Evolutionary conservation across 805 yeast genomes (phyloP).

Genomic region (Saccharomyces kudriavzevii): DNA sequence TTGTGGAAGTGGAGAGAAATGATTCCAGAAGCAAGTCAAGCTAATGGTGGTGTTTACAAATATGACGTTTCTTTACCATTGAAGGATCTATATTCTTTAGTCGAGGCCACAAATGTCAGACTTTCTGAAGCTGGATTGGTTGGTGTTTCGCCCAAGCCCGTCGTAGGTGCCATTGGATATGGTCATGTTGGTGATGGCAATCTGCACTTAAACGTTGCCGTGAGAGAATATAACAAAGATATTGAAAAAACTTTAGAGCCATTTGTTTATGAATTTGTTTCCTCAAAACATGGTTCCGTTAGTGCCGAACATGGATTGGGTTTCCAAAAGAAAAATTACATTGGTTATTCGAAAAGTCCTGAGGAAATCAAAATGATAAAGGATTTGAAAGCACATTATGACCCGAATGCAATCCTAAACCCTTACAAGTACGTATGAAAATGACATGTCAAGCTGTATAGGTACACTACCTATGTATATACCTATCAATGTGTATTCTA

Average conservation of each 20-base stretch:
- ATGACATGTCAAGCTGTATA: constrained; percentile 23
- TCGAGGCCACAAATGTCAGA: constrained; percentile 63
- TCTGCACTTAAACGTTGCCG: constrained; percentile 87
- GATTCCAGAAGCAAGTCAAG: constrained; percentile 80
- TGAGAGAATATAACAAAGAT: constrained; percentile 67
- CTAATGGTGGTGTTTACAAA: constrained; percentile 91
- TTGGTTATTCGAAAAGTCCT: constrained; percentile 74
- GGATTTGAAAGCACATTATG: constrained; percentile 70
- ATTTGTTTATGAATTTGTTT: constrained; percentile 87
- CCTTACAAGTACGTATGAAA: constrained; percentile 83
- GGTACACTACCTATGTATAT: constrained; percentile 1
- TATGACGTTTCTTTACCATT: constrained; percentile 93
- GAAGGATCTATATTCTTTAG: constrained; percentile 69
- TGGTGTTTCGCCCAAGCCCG: constrained; percentile 55
- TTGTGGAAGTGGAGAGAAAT: constrained; percentile 96
- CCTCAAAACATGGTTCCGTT: constrained; percentile 66
- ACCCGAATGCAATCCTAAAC: constrained; percentile 86
- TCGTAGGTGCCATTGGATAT: constrained; percentile 83
- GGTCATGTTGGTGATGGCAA: constrained; percentile 99
- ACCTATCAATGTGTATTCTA: background rate
- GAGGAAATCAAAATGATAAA: constrained; percentile 68
- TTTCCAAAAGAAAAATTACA: constrained; percentile 87
- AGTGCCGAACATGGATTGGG: constrained; percentile 98
- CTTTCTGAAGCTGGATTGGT: constrained; percentile 50
- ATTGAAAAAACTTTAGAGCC: constrained; percentile 86